These are phyloP conservation scores for Acrodontium crateriforme DNA, from an alignment of 2,329 filamentous ascomycete species.

Conservation along the genomic window DNA sequence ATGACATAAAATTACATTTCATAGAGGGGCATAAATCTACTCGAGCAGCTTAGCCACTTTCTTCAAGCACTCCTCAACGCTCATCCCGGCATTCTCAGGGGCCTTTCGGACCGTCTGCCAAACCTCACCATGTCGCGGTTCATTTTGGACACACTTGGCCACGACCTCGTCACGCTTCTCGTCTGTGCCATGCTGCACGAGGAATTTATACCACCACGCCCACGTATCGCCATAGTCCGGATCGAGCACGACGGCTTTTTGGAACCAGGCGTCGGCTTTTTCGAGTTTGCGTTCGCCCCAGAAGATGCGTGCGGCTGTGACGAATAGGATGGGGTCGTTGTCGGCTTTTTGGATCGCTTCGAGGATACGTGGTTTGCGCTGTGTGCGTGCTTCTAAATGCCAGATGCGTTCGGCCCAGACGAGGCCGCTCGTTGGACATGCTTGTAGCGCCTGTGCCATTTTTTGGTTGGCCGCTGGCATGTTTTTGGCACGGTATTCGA, in stretches of 20 bases:
- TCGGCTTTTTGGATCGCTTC: slow-evolving; percentile 97
- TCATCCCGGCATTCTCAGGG: slow-evolving; percentile 62
- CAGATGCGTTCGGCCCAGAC: slow-evolving; percentile 93
- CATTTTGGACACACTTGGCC: slow-evolving; percentile 63
- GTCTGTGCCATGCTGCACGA: slow-evolving; percentile 81
- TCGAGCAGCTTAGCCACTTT: slow-evolving; percentile 51
- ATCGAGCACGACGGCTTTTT: slow-evolving; percentile 82
- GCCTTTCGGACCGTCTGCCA: slow-evolving; percentile 84
- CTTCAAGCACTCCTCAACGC: slow-evolving; percentile 68
- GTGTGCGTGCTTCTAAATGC: slow-evolving; percentile 80
- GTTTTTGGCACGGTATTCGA: slow-evolving; percentile 81
- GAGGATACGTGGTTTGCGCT: slow-evolving; percentile 78
- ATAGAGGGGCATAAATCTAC: no score
- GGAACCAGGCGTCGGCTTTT: slow-evolving; percentile 93
- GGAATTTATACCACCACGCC: slow-evolving; percentile 96
- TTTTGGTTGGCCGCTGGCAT: slow-evolving; percentile 70
- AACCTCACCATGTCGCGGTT: slow-evolving; percentile 82
- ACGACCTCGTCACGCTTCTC: slow-evolving; percentile 83
- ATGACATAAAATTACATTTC: no score
- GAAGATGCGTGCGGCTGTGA: slow-evolving; percentile 87
- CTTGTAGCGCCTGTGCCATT: slow-evolving; percentile 87
- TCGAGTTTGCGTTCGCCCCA: slow-evolving; percentile 88
- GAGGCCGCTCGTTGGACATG: slow-evolving; percentile 74
- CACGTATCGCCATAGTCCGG: slow-evolving; percentile 81
- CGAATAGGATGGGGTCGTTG: slow-evolving; percentile 76